Evolutionary conservation across 345 rosid species (phyloP), one percentile per base, ranked within the genome.

Genomic region (Melaleuca alternifolia): DNA sequence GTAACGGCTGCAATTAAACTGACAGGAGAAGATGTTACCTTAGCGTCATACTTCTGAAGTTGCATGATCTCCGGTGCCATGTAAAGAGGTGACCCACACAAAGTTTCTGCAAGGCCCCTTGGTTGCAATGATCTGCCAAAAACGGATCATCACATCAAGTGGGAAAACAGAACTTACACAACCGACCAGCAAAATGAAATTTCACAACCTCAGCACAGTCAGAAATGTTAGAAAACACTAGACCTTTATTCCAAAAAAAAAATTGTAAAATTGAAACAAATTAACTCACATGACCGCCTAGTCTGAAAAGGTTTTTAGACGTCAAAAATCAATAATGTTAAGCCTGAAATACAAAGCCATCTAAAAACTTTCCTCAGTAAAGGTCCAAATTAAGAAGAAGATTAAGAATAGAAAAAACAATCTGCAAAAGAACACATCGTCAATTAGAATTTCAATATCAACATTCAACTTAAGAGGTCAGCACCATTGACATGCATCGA

Each of bases 61-160:
- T 94, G 99, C 99, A 97, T 97, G 88, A 97, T 97, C 92, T 97
- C 99, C 23, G 99, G 99, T 89, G 99, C 99, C 99, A 97, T 97
- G 90, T 97, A 97, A 89, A 97, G 96, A 11, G 99, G 99, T 59
- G 99, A 97, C 87, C 99, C 99, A 59, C 99, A 97, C 88, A 97
- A 88, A 48, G 99, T 97, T 93, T 97, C 99, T 82, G 99, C 99
- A 52, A 97, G 98, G 84, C 96, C 96, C 91, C 93, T 93, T 83
- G 98, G 98, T 89, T 96, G 98, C 90, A 97, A 89, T 75, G 99
- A 95, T 91, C 99, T 97, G 93, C 89, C 86, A 85, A 76, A 85
- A 89, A 48, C 85, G 52, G 50, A 41, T 85, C 84, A 41, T 30
- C 30, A 86, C 50, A 86, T 79, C 83, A 23, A 7, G 33, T 15